A percentile compares a stretch with the other conserved stretches of the same genome.
These are phyloP conservation scores for Phaeosphaeria sp. DNA, from an alignment of 2,329 filamentous ascomycete genomes.

Conservation along the genomic window DNA sequence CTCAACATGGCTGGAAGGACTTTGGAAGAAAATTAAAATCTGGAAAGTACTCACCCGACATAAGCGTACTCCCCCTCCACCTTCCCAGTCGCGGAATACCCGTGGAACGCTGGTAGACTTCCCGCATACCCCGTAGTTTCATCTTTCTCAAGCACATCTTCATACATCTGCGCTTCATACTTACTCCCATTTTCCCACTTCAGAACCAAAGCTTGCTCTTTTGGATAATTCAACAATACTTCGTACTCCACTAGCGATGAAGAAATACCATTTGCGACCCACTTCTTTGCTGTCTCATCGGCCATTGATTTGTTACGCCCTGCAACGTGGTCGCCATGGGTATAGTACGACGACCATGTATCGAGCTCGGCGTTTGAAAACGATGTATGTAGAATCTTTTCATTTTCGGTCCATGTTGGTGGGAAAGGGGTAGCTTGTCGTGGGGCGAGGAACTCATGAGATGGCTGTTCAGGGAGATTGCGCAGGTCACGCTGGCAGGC, in stretches of 20 bases:
- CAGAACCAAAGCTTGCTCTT: conserved; percentile 41
- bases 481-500: conserved; percentile 8
- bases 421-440: conserved; percentile 17
- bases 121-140: conserved; percentile 41
- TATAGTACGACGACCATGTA: conserved; percentile 40
- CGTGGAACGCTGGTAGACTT: conserved; percentile 55
- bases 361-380: conserved; percentile 34
- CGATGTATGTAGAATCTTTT: conserved; percentile 34
- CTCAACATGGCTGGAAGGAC: not conserved
- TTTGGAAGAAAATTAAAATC: not conserved
- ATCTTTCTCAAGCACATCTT: conserved; percentile 41
- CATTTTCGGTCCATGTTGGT: conserved; percentile 32
- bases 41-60: conserved; percentile 38
- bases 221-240: conserved; percentile 45
- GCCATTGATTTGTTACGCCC: conserved; percentile 38
- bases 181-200: conserved; percentile 40
- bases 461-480: not conserved
- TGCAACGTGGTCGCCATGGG: conserved; percentile 40
- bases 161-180: conserved; percentile 33
- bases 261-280: conserved; percentile 30
- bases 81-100: conserved; percentile 54
- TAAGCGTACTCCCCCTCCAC: conserved; percentile 56
- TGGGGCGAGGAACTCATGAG: not conserved
- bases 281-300: conserved; percentile 41
- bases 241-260: conserved; percentile 31